phyloP scores from a whole-genome alignment of 2,329 filamentous ascomycete genomes.

The Colletotrichum agaves region DNA sequence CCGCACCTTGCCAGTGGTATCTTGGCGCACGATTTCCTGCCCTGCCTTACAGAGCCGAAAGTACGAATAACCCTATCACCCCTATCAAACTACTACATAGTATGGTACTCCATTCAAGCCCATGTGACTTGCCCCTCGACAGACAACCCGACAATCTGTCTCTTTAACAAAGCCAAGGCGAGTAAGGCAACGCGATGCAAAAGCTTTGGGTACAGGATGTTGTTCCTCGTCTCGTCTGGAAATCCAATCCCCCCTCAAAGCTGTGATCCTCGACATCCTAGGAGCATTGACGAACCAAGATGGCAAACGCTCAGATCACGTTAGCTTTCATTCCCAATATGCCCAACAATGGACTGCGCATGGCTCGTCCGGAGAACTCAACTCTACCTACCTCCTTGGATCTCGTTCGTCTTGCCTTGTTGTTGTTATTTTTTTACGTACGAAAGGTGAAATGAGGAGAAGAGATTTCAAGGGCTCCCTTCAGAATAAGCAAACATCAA shows the following conservation, averaged over 20 bases:
- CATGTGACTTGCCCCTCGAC: conserved; percentile 24
- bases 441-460: not conserved
- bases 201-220: conserved; percentile 10
- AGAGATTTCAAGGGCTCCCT: not conserved
- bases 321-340: not conserved
- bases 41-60: conserved; percentile 2
- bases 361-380: conserved; percentile 7
- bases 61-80: not conserved
- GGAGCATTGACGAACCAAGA: conserved; percentile 32
- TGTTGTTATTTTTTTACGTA: conserved; percentile 15
- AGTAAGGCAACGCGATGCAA: not conserved
- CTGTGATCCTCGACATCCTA: conserved; percentile 32
- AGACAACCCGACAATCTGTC: conserved; percentile 21
- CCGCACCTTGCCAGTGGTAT: conserved; percentile 10
- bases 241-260: conserved; percentile 29
- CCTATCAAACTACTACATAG: conserved; percentile 10
- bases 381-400: not conserved
- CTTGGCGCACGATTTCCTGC: conserved; percentile 23
- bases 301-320: conserved; percentile 13
- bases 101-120: conserved; percentile 20
- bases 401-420: not conserved
- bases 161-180: conserved; percentile 15
- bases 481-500: conserved; percentile 25
- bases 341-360: conserved; percentile 33
- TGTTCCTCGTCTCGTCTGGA: conserved; percentile 27